Evolutionary conservation across 2,329 filamentous ascomycete genomes (phyloP).

Genomic region (Ascochyta clinopodiicola): DNA sequence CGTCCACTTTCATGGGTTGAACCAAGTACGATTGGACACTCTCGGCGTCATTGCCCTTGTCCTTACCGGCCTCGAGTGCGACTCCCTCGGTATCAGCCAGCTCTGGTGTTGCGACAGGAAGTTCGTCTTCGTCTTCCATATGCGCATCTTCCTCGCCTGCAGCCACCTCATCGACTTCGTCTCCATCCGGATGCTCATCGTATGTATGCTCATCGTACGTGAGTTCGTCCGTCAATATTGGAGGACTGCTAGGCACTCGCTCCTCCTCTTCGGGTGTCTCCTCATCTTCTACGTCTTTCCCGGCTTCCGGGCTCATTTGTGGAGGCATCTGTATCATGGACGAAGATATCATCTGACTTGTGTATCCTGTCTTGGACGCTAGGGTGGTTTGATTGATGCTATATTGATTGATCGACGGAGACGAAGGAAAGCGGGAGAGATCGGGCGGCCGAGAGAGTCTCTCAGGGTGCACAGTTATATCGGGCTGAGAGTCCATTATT

Average conservation of each 20-base stretch:
- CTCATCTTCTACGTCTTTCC: constrained; percentile 15
- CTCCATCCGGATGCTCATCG: constrained; percentile 25
- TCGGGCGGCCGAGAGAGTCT: constrained; percentile 36
- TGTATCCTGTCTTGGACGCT: constrained; percentile 35
- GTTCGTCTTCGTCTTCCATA: constrained; percentile 18
- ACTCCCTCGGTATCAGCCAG: not conserved
- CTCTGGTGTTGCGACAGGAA: not conserved
- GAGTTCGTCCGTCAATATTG: constrained; percentile 29
- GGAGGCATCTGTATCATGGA: constrained; percentile 42
- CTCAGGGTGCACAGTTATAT: constrained; percentile 32
- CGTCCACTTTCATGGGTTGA: constrained; percentile 17
- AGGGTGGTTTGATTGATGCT: constrained; percentile 47
- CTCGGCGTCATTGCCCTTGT: not conserved
- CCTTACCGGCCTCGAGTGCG: constrained; percentile 2
- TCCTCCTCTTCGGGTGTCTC: constrained; percentile 29
- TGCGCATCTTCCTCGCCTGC: constrained; percentile 32
- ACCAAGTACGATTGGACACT: constrained; percentile 15
- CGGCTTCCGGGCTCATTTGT: constrained; percentile 23
- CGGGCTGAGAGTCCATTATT: constrained; percentile 56
- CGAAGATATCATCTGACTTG: constrained; percentile 40
- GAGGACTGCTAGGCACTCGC: constrained; percentile 48
- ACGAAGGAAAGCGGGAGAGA: constrained; percentile 44
- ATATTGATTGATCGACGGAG: constrained; percentile 44
- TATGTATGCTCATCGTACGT: constrained; percentile 37
- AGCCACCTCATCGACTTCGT: constrained; percentile 25